phyloP scores from a whole-genome alignment of 257 asterid genomes.

The Osmanthus fragrans region DNA sequence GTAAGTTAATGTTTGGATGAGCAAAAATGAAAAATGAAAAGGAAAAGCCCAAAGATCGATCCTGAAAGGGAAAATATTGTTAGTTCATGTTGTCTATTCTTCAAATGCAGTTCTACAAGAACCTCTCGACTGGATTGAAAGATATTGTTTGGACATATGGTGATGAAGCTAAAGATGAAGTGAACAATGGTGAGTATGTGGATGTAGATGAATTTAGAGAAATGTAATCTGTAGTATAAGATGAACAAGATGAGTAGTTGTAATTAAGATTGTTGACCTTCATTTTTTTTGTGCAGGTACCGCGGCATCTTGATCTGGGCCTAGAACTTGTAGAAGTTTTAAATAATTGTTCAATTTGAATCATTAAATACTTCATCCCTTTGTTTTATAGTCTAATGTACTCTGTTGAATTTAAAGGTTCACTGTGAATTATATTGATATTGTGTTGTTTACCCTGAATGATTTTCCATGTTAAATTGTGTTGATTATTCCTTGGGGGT shows the following conservation, averaged over 20 bases:
- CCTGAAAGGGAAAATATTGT: no score
- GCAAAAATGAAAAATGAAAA: not conserved
- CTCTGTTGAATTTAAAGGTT: no score
- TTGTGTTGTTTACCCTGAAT: not conserved
- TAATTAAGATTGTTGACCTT: not conserved
- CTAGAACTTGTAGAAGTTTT: not conserved
- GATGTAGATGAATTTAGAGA: not conserved
- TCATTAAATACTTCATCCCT: not conserved
- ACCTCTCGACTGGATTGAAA: conserved; percentile 84
- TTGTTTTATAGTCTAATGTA: no score
- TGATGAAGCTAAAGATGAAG: conserved; percentile 55
- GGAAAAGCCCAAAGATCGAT: no score
- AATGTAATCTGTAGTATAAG: not conserved
- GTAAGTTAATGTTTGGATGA: not conserved
- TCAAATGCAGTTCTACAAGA: conserved; percentile 68
- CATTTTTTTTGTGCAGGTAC: not conserved
- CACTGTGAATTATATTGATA: no score
- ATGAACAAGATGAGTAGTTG: no score
- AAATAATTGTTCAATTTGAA: not conserved
- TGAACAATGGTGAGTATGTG: conserved; percentile 40
- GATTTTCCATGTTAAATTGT: not conserved
- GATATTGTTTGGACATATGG: conserved; percentile 84
- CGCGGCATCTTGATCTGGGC: not conserved
- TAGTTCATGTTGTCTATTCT: not conserved
- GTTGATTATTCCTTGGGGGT: no score